Evolutionary conservation across 179 eudicot genomes (phyloP), one percentile per base, ranked within the genome.

Genomic region (Spinacia oleracea): DNA sequence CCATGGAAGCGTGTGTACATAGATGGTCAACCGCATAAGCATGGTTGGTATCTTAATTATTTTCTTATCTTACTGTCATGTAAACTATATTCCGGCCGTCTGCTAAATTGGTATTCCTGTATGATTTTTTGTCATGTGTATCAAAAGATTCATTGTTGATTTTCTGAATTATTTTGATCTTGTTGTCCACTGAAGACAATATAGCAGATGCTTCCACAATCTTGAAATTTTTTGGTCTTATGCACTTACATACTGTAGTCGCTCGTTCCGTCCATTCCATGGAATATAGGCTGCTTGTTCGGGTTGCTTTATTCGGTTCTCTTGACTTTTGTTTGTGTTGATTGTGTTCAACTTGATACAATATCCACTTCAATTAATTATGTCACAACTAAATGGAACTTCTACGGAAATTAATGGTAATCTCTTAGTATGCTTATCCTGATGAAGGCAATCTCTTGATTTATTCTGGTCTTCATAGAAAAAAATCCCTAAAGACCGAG

Each of bases 1-100:
- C 97, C 98, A 59, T 96, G 99, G 99, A 92, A 87, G 81, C 97
- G 98, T 71, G 85, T 89, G 14, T 21, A 43, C 60, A 66, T 93
- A 40, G 87, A 90, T 81, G 98, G 97, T 43, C 91, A 87, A 79
- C 93, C 89, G 65, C 99, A 96, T 69, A 74, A 79, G 9, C 99
- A 96, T 83, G 99, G 98, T 95, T 84, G 75, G 97, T 82, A 16
- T 5, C 16, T 64, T 66, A 50, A 31, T 62, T 15, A 8, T 4
- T 79, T 10, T n/a, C 25, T 63, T 78, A 1, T 71, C 63, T 74
- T 76, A 25, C 14, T 35, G 40, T 72, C 43, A 51, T 74, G 74
- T 40, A 43, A 14, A 51, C 12, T 27, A 10, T 18, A 2, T 27
- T 10, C 5, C 10, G 29, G 35, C 6, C 34, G 10, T 64, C 45